These are phyloP conservation scores for Sporisorium iseilematis-ciliati DNA, from an alignment of 1,284 basidiomycete species.

Conservation along the genomic window DNA sequence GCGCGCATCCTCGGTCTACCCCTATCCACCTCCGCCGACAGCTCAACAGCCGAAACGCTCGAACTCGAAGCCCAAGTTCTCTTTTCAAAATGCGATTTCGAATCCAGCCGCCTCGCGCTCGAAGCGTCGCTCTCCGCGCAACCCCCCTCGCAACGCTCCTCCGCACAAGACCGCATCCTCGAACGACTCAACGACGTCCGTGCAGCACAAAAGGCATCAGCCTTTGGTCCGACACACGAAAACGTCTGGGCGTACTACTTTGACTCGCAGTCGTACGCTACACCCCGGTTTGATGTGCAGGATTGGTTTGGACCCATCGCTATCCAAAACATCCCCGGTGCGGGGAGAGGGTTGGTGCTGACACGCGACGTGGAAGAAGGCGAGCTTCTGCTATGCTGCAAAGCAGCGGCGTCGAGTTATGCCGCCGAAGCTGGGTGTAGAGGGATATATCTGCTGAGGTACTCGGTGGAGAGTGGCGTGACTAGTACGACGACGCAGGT, in stretches of 20 bases:
- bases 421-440: slow-evolving; percentile 52
- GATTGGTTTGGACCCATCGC: slow-evolving; percentile 61
- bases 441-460: slow-evolving; percentile 56
- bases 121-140: slow-evolving; percentile 40
- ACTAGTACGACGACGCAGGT: slow-evolving; percentile 68
- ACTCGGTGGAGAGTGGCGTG: slow-evolving; percentile 58
- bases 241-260: slow-evolving; percentile 57
- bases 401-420: slow-evolving; percentile 61
- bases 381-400: slow-evolving; percentile 63
- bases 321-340: slow-evolving; percentile 60
- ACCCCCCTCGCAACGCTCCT: slow-evolving; percentile 14
- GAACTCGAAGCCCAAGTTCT: slow-evolving; percentile 49
- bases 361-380: slow-evolving; percentile 60
- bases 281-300: slow-evolving; percentile 54
- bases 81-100: slow-evolving; percentile 38
- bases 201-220: slow-evolving; percentile 31
- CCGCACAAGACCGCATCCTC: slow-evolving; percentile 36
- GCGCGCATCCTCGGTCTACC: slow-evolving; percentile 29
- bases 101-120: slow-evolving; percentile 20
- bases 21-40: slow-evolving; percentile 9
- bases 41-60: slow-evolving; percentile 27
- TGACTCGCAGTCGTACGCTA: slow-evolving; percentile 49
- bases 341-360: slow-evolving; percentile 64
- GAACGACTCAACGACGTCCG: slow-evolving; percentile 39
- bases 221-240: slow-evolving; percentile 47